These are phyloP conservation scores for Neonectria ditissima DNA, from an alignment of 2,329 filamentous ascomycete genomes.

Conservation along the genomic window DNA sequence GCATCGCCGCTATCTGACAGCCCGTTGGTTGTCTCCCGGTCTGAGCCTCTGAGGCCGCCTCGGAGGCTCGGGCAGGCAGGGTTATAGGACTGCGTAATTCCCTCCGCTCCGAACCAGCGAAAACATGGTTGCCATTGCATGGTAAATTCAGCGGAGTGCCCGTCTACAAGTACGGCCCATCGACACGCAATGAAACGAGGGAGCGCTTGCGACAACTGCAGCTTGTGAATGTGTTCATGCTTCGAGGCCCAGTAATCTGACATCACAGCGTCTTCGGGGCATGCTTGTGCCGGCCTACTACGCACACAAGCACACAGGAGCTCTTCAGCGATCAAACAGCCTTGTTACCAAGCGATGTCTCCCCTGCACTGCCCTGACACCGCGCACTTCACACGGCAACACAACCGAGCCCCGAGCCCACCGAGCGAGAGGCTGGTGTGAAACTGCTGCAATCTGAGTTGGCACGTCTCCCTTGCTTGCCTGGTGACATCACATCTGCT, in stretches of 20 bases:
- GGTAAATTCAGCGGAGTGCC: background rate
- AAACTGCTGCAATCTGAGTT: conserved; percentile 23
- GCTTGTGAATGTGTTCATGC: conserved; percentile 19
- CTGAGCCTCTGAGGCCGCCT: background rate
- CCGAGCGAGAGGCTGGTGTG: conserved; percentile 11
- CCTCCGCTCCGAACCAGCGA: background rate
- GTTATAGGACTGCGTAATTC: conserved; percentile 16
- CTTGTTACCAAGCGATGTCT: conserved; percentile 4
- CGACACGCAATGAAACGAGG: conserved; percentile 20
- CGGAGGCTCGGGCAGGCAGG: conserved; percentile 25
- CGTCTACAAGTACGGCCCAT: background rate
- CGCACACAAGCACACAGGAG: too few species aligned
- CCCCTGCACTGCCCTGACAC: background rate
- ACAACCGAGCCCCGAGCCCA: background rate
- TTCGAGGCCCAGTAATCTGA: conserved; percentile 13
- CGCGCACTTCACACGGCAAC: background rate
- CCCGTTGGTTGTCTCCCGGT: background rate
- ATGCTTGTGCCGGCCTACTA: background rate
- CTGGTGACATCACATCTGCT: conserved; percentile 2
- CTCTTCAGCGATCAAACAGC: conserved; percentile 12
- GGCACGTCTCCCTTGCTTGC: conserved; percentile 11
- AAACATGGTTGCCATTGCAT: background rate
- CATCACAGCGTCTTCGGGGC: conserved; percentile 9
- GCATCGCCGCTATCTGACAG: background rate
- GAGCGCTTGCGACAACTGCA: conserved; percentile 7